Conservation (phyloP, 352 stramenopile genomes). For the Phytopythium oedochilum region DNA sequence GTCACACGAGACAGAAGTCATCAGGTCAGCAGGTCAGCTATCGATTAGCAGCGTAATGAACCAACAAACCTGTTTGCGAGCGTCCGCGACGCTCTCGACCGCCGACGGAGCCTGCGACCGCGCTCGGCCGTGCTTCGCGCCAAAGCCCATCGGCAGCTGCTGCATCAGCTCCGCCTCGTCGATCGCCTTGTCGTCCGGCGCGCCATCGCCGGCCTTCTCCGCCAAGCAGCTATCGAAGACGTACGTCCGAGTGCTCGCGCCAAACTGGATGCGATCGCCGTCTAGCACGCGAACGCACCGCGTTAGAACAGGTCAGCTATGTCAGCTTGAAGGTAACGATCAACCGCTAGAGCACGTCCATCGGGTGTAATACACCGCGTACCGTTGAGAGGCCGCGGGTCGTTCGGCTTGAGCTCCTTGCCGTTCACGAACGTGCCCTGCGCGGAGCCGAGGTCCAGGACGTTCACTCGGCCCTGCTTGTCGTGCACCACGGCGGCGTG, state of each 20-base stretch:
- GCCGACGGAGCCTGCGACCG: not conserved
- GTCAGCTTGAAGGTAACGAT: not conserved
- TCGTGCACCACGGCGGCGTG: conserved; percentile 77
- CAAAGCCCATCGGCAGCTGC: conserved; percentile 52
- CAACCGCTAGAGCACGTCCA: not conserved
- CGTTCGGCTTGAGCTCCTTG: conserved; percentile 46
- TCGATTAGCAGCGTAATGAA: too few relatives aligned
- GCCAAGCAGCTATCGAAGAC: conserved; percentile 30
- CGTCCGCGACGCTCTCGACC: conserved; percentile 7
- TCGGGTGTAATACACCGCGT: not conserved
- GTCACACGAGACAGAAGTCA: not conserved
- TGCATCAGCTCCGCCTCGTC: conserved; percentile 19
- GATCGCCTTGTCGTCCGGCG: conserved; percentile 2
- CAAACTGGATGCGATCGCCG: conserved; percentile 55
- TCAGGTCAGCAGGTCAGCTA: not conserved
- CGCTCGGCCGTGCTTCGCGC: conserved; percentile 14
- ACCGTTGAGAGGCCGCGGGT: conserved; percentile 35
- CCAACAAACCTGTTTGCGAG: conserved; percentile 30
- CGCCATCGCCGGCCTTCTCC: conserved; percentile 5
- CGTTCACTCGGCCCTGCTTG: conserved; percentile 35
- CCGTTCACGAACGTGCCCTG: conserved; percentile 85
- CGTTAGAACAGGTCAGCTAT: not conserved
- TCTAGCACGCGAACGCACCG: conserved; percentile 10
- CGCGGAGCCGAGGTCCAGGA: conserved; percentile 78
- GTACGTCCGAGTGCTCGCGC: conserved; percentile 58